Conservation (phyloP, 495 filamentous ascomycete genomes). For the Penicillium arizonense region DNA sequence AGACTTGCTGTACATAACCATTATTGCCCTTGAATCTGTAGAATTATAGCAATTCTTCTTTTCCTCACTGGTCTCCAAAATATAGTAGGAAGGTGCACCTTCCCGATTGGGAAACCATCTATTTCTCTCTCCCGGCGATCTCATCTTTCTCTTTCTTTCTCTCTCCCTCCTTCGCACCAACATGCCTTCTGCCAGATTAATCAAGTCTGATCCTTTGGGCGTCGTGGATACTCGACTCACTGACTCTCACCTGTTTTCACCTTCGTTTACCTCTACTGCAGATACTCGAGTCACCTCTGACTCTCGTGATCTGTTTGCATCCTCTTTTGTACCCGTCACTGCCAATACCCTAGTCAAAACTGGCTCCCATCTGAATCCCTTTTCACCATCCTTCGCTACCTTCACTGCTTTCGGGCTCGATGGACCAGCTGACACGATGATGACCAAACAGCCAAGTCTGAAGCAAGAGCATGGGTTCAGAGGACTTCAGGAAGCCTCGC, state of each 20-base stretch:
- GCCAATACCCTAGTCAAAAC: too few species aligned
- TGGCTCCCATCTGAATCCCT: conserved; percentile 1
- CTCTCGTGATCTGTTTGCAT: conserved; percentile 2
- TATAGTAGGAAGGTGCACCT: conserved; percentile 5
- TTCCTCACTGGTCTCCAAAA: conserved; percentile 16
- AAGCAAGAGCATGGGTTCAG: too few species aligned
- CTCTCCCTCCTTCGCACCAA: background rate
- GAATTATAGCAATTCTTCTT: conserved; percentile 42
- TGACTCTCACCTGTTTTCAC: background rate
- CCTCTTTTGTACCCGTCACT: conserved; percentile 14
- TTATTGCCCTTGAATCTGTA: conserved; percentile 40
- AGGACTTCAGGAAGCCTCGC: too few species aligned
- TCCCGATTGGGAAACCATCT: background rate
- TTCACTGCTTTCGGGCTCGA: too few species aligned
- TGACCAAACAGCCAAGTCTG: too few species aligned
- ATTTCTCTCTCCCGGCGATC: background rate
- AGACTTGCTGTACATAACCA: conserved; percentile 51
- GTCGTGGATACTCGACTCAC: conserved; percentile 20
- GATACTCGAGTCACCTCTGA: conserved; percentile 16
- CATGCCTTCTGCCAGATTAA: conserved; percentile 14
- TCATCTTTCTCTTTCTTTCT: background rate
- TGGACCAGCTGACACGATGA: too few species aligned
- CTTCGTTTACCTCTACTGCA: too few species aligned
- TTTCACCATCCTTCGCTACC: background rate
- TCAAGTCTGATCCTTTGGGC: conserved; percentile 21